Percentiles rank a stretch among this genome's conserved stretches.
Evolutionary conservation across 164 flowering plant species (phyloP).

Genomic region (Magnolia changhungtana): DNA sequence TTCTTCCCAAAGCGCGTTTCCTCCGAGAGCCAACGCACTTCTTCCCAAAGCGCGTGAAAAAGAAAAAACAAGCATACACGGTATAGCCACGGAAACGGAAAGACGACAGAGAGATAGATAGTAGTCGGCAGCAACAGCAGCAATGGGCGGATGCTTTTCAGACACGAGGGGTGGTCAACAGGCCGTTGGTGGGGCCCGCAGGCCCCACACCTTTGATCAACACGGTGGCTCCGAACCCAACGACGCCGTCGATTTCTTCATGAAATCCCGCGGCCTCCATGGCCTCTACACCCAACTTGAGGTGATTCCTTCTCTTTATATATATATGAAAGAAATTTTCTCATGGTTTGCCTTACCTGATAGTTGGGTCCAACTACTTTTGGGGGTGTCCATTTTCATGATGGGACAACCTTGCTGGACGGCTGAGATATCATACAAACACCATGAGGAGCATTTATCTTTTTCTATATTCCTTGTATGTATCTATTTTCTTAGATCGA

Average conservation of each 20-base stretch:
- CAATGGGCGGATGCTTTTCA: conserved; percentile 13
- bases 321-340: background rate
- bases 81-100: no score
- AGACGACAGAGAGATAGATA: background rate
- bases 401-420: no score
- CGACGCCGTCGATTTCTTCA: conserved; percentile 58
- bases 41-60: background rate
- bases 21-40: no score
- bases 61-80: background rate
- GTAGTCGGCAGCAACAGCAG: background rate
- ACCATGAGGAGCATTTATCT: no score
- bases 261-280: conserved; percentile 37
- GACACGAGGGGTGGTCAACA: conserved; percentile 11
- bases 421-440: no score
- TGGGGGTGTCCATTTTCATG: no score
- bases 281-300: conserved; percentile 81
- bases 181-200: conserved; percentile 9
- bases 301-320: conserved; percentile 32
- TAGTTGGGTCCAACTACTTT: no score
- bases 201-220: background rate
- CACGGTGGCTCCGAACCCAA: conserved; percentile 20
- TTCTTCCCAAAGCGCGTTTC: background rate
- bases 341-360: no score
- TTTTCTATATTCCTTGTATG: no score
- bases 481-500: no score